Evolutionary conservation across 257 asterid genomes (phyloP).

Genomic region (Salvia hispanica): DNA sequence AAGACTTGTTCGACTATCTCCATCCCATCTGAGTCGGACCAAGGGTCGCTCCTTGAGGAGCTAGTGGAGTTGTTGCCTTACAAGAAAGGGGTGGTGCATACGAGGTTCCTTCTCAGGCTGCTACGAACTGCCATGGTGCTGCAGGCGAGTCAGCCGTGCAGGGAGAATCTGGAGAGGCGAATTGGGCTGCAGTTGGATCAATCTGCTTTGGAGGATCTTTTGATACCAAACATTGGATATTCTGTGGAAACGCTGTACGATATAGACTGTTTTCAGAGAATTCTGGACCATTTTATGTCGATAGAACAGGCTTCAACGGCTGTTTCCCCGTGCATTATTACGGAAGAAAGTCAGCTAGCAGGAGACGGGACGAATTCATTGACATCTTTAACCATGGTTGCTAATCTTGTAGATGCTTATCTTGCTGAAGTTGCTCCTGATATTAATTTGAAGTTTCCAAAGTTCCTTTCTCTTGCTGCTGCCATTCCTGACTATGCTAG

Average conservation of each 20-base stretch:
- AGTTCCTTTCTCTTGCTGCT: slow-evolving; percentile 78
- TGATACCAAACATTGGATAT: slow-evolving; percentile 69
- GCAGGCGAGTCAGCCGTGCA: slow-evolving; percentile 61
- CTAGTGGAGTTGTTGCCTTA: slow-evolving; percentile 67
- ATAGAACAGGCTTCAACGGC: slow-evolving; percentile 62
- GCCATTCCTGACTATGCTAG: slow-evolving; percentile 87
- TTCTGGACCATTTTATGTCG: slow-evolving; percentile 76
- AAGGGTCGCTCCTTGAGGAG: slow-evolving; percentile 74
- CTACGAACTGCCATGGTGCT: slow-evolving; percentile 69
- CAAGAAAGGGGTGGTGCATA: slow-evolving; percentile 62
- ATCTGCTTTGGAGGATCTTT: slow-evolving; percentile 66
- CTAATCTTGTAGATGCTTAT: slow-evolving; percentile 75
- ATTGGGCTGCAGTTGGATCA: slow-evolving; percentile 80
- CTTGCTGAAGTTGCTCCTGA: slow-evolving; percentile 91
- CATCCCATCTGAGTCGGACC: slow-evolving; percentile 80
- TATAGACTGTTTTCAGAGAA: slow-evolving; percentile 85
- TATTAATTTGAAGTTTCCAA: slow-evolving; percentile 67
- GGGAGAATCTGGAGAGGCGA: slow-evolving; percentile 72
- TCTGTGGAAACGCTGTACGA: slow-evolving; percentile 74
- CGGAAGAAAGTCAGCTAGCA: slow-evolving; percentile 54
- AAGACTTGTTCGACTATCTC: slow-evolving; percentile 50
- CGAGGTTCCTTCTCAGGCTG: slow-evolving; percentile 73
- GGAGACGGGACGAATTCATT: slow-evolving; percentile 44
- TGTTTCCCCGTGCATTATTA: slow-evolving; percentile 57
- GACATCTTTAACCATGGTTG: slow-evolving; percentile 74